Percentiles rank a stretch among this genome's conserved stretches.
Conservation (phyloP, 1,139 yeast species). For the Magnusiomyces suaveolens region DNA sequence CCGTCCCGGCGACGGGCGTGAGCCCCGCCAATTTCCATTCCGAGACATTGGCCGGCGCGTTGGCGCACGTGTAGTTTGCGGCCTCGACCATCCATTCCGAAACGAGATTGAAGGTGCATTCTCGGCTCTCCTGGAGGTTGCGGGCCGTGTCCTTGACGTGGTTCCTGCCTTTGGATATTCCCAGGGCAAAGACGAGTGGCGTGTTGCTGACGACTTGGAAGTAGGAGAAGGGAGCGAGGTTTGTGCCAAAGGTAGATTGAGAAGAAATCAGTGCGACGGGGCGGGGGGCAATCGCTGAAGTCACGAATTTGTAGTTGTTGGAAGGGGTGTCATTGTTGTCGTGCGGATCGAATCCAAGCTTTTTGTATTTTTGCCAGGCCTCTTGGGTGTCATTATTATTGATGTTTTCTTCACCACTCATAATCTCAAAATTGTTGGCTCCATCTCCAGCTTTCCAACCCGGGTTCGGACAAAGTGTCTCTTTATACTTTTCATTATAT, state of each 20-base stretch:
- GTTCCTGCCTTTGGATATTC: constrained; percentile 37
- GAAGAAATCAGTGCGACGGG: constrained; percentile 51
- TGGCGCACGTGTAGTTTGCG: constrained; percentile 42
- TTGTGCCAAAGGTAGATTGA: constrained; percentile 37
- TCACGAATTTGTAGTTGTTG: constrained; percentile 43
- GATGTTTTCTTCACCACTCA: neutral
- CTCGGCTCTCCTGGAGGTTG: constrained; percentile 43
- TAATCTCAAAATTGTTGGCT: constrained; percentile 27
- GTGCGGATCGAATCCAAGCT: constrained; percentile 34
- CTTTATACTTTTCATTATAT: neutral
- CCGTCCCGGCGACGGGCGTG: constrained; percentile 38
- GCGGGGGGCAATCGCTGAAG: constrained; percentile 46
- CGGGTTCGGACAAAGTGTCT: constrained; percentile 21
- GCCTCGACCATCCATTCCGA: constrained; percentile 59
- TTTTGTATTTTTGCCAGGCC: constrained; percentile 35
- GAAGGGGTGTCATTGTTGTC: too few relatives aligned
- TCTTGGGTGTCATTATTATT: constrained; percentile 5
- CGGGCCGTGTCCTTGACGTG: constrained; percentile 40
- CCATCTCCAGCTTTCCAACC: constrained; percentile 45
- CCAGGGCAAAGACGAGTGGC: constrained; percentile 50
- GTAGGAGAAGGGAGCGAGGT: constrained; percentile 52
- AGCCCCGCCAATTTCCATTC: constrained; percentile 51
- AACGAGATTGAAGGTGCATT: constrained; percentile 46
- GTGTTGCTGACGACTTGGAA: constrained; percentile 42
- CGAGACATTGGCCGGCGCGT: constrained; percentile 41